phyloP scores from a whole-genome alignment of 2,329 filamentous ascomycete genomes.

The Colletotrichum phormii region DNA sequence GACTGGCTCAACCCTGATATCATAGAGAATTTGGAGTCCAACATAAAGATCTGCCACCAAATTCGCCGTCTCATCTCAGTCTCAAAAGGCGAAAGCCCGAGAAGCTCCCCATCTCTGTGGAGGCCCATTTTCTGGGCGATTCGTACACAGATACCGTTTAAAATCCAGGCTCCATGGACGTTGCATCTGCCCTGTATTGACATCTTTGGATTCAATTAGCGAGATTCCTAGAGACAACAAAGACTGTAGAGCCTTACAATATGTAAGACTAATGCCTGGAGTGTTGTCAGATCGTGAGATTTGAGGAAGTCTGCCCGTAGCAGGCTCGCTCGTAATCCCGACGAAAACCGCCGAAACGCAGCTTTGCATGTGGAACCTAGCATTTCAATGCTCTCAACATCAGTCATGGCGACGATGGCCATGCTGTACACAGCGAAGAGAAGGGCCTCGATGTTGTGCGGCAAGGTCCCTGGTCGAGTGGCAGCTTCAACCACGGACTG shows the following conservation, averaged over 20 bases:
- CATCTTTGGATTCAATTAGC: slow-evolving; percentile 53
- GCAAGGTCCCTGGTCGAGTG: slow-evolving; percentile 38
- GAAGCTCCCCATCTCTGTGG: slow-evolving; percentile 68
- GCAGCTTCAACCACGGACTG: slow-evolving; percentile 44
- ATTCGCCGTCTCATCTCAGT: slow-evolving; percentile 74
- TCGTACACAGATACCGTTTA: slow-evolving; percentile 70
- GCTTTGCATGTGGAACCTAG: slow-evolving; percentile 60
- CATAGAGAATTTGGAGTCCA: slow-evolving; percentile 67
- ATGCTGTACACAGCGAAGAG: slow-evolving; percentile 73
- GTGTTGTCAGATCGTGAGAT: slow-evolving; percentile 65
- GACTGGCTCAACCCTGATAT: slow-evolving; percentile 68
- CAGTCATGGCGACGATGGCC: slow-evolving; percentile 67
- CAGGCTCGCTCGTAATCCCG: slow-evolving; percentile 61
- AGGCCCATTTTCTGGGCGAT: slow-evolving; percentile 76
- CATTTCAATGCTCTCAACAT: slow-evolving; percentile 64
- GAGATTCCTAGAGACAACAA: too few relatives aligned
- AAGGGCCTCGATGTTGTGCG: slow-evolving; percentile 62
- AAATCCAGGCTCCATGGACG: slow-evolving; percentile 68
- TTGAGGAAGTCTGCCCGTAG: slow-evolving; percentile 67
- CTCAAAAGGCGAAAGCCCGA: slow-evolving; percentile 70
- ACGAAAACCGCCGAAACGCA: slow-evolving; percentile 62
- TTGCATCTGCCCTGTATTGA: slow-evolving; percentile 68
- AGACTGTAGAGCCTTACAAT: slow-evolving; percentile 52
- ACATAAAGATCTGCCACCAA: slow-evolving; percentile 73
- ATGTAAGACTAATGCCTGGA: slow-evolving; percentile 70